phyloP scores from a whole-genome alignment of 495 filamentous ascomycete species.

The Pyronema omphalodes region DNA sequence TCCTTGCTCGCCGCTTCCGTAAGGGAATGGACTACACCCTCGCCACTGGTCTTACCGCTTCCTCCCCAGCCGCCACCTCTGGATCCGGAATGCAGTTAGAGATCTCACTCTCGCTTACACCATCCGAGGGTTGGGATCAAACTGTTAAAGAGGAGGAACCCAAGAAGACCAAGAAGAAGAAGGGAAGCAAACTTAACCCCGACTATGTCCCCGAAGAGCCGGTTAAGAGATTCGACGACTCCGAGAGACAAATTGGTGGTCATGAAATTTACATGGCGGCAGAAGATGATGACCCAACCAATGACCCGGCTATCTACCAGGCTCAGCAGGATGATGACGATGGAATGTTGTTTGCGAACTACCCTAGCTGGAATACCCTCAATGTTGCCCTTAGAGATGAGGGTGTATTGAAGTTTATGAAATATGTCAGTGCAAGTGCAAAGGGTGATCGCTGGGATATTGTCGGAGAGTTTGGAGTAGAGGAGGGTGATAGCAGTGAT shows the following conservation, averaged over 20 bases:
- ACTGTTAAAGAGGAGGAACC: background rate
- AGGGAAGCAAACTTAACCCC: background rate
- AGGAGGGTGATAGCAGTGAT: constrained; percentile 10
- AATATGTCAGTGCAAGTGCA: constrained; percentile 72
- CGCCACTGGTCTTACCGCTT: constrained; percentile 37
- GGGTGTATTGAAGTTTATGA: constrained; percentile 79
- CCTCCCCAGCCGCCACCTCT: background rate
- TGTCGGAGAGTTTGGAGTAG: constrained; percentile 45
- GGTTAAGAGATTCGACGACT: constrained; percentile 23
- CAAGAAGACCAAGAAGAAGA: background rate
- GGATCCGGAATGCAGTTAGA: background rate
- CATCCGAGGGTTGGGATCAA: background rate
- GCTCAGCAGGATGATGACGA: constrained; percentile 54
- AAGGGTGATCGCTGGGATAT: constrained; percentile 90
- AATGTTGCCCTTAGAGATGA: constrained; percentile 75
- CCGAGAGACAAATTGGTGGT: constrained; percentile 18
- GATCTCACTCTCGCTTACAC: background rate
- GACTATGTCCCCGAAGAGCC: constrained; percentile 6
- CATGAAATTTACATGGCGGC: constrained; percentile 25
- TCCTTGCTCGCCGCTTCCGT: constrained; percentile 69
- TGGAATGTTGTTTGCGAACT: constrained; percentile 75
- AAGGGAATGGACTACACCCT: constrained; percentile 80
- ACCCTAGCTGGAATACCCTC: constrained; percentile 76
- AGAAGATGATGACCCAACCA: constrained; percentile 28
- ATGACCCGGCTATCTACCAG: constrained; percentile 72